Conservation (phyloP, 2,329 filamentous ascomycete species). For the Colletotrichum tropicicola region DNA sequence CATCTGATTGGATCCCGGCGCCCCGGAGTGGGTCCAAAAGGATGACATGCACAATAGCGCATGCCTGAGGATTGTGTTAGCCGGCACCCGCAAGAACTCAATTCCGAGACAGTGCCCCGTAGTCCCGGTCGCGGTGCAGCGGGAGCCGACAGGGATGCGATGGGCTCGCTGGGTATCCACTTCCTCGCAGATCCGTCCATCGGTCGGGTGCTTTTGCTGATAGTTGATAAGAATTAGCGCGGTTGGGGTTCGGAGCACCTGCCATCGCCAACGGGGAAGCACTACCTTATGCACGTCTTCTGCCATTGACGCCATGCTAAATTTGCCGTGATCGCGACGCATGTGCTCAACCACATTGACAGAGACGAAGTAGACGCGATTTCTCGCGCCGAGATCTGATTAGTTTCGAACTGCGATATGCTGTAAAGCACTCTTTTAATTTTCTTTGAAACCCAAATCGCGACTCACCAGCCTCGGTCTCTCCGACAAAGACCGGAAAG, state of each 20-base stretch:
- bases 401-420: neutral
- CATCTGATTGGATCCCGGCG: conserved; percentile 14
- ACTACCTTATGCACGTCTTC: conserved; percentile 22
- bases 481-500: conserved; percentile 11
- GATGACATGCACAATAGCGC: neutral
- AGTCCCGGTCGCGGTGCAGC: too few relatives aligned
- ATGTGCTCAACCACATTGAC: neutral
- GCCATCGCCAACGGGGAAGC: neutral
- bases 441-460: neutral
- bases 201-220: neutral
- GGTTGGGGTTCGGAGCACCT: conserved; percentile 6
- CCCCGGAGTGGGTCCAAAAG: neutral
- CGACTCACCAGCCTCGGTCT: conserved; percentile 6
- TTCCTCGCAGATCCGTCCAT: conserved; percentile 19
- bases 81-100: neutral
- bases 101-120: too few relatives aligned
- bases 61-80: conserved; percentile 14
- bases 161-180: neutral
- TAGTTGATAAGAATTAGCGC: conserved; percentile 19
- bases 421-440: neutral
- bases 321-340: conserved; percentile 21
- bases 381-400: neutral
- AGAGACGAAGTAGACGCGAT: neutral
- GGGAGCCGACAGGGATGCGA: neutral
- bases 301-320: conserved; percentile 25